Evolutionary conservation across 192 early-diverging fungal genomes (phyloP).

Genomic region (Linnemannia zychae): DNA sequence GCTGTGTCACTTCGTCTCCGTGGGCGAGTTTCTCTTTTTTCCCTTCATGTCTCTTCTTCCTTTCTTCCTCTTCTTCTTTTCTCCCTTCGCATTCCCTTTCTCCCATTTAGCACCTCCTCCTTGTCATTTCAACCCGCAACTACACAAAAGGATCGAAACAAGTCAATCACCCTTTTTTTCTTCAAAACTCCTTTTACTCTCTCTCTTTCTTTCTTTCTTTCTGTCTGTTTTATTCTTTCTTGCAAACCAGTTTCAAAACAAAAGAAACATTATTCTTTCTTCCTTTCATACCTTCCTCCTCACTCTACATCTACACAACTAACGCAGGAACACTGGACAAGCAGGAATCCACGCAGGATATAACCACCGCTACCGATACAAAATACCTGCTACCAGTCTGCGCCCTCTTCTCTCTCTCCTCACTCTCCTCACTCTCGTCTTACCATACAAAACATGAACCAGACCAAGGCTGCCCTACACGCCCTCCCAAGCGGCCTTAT

Average conservation of each 20-base stretch:
- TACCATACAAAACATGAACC: constrained; percentile 46
- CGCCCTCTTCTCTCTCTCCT: not conserved
- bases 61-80: not conserved
- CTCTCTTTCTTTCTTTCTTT: not conserved
- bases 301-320: not conserved
- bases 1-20: not conserved
- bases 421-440: too few species aligned
- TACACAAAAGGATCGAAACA: not conserved
- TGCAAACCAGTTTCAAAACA: too few species aligned
- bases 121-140: not conserved
- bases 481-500: constrained; percentile 47
- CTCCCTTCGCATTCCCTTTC: not conserved
- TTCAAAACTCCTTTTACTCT: not conserved
- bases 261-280: too few species aligned
- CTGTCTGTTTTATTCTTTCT: not conserved
- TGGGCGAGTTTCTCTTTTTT: not conserved
- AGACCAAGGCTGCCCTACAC: constrained; percentile 41
- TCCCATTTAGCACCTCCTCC: not conserved
- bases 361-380: too few species aligned
- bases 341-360: too few species aligned
- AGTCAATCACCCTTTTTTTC: not conserved
- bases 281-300: not conserved
- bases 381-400: not conserved
- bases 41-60: not conserved
- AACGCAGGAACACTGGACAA: not conserved